Percentiles rank a stretch among this genome's conserved stretches.
phyloP scores from a whole-genome alignment of 116 monocot genomes.

The Zostera marina region DNA sequence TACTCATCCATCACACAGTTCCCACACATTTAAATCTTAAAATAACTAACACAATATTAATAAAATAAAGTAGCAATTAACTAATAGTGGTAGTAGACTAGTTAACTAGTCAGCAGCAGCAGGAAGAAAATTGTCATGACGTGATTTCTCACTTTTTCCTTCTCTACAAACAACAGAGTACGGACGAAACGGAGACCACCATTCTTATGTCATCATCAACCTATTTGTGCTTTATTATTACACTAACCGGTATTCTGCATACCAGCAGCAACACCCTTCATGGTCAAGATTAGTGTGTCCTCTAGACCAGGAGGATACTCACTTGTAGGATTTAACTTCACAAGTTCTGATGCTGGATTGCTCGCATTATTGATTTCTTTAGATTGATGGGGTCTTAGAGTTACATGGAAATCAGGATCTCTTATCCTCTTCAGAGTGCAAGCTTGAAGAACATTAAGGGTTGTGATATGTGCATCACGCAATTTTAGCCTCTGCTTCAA shows the following conservation, averaged over 20 bases:
- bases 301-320: conserved; percentile 88
- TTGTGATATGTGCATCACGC: conserved; percentile 73
- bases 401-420: conserved; percentile 57
- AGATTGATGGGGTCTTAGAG: conserved; percentile 60
- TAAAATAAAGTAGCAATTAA: too few species aligned
- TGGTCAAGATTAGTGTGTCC: conserved; percentile 91
- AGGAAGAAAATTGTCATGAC: too few species aligned
- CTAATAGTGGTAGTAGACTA: too few species aligned
- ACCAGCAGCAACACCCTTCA: conserved; percentile 98
- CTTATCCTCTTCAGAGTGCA: conserved; percentile 79
- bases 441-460: conserved; percentile 81
- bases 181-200: too few species aligned
- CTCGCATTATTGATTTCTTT: conserved; percentile 32
- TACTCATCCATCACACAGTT: too few species aligned
- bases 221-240: not conserved
- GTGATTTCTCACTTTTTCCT: too few species aligned
- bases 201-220: not conserved
- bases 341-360: conserved; percentile 65
- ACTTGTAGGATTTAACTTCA: conserved; percentile 85
- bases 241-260: conserved; percentile 90
- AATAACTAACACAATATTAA: too few species aligned
- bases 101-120: too few species aligned
- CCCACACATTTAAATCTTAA: too few species aligned
- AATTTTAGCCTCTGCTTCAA: conserved; percentile 69
- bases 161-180: too few species aligned